Evolutionary conservation across 169 alveolate genomes (phyloP), one percentile per base, ranked within the genome.

Genomic region (Eimeria necatrix): DNA sequence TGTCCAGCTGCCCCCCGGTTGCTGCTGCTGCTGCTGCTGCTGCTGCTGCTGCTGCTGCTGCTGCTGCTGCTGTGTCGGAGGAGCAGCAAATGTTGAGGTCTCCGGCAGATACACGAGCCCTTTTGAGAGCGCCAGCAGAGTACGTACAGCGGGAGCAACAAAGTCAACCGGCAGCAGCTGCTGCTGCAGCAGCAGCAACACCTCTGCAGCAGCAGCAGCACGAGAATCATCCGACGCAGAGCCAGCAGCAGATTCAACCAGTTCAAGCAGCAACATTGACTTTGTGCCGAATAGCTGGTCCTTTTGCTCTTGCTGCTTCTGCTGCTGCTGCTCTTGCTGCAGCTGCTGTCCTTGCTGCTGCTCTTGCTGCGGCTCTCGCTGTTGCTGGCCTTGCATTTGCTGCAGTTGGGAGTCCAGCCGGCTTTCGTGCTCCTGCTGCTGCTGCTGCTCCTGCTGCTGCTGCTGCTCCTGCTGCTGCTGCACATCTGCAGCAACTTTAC

Each of bases 171-270:
- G 76, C 76, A 64, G 76, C 76, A 64, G 76, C 76, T 64, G 76
- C 76, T 8, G 26, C 8, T 10, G 20, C 76, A 64, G 76, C 24
- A 76, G 86, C 86, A 76, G 56, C 86, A 76, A 18, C 56, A 76
- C 61, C 86, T 76, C 64, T 9, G 56, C 64, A n/a, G 86, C 86
- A 46, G 86, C 86, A 76, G 86, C 86, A 16, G 60, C 60, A 7
- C 86, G 56, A 18, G 86, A 32, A 3, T 56, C 9, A 3, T 3
- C 32, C 10, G 86, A 76, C 7, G 86, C 86, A 41, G 46, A 76
- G 6, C 64, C 52, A 2, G 74, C 78, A 10, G 92, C 56, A 41
- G 92, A 61, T 24, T 59, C 81, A 22, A 84, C 61, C 8, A 61
- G 64, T 0, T 24, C 61, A 8, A 84, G 74, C 78, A 84, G 76